These are phyloP conservation scores for Dacryopinax primogenitus DNA, from an alignment of 768 basidiomycete species.

Conservation along the genomic window DNA sequence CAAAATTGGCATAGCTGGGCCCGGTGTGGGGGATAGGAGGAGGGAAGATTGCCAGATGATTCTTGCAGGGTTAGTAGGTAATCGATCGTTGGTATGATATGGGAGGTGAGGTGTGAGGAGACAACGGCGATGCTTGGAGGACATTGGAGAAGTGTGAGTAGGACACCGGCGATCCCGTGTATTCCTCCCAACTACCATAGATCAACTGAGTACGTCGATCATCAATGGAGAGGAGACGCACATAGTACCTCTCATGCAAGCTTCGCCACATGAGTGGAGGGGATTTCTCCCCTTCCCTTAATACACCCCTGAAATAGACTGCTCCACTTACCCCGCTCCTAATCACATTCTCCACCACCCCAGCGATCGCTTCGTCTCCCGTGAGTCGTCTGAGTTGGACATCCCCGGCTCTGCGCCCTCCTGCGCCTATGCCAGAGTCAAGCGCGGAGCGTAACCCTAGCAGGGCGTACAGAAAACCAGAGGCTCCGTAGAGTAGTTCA, in stretches of 20 bases:
- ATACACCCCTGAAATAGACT: neutral
- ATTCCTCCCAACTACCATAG: neutral
- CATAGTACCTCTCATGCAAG: neutral
- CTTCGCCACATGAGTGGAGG: neutral
- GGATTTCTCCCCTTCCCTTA: neutral
- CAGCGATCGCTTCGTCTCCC: neutral
- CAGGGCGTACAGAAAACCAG: neutral
- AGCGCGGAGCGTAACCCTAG: neutral
- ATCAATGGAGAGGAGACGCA: neutral
- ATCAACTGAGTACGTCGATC: neutral
- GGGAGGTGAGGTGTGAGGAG: neutral
- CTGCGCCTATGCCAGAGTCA: neutral
- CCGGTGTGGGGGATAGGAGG: neutral
- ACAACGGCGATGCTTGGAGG: neutral
- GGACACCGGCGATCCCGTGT: neutral
- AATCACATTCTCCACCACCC: neutral
- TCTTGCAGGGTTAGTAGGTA: neutral
- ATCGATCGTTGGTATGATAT: neutral
- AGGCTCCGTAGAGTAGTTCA: neutral
- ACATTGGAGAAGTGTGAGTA: neutral
- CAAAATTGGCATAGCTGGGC: neutral
- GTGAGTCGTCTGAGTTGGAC: neutral
- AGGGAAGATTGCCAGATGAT: neutral
- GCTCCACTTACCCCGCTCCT: conserved; percentile 1
- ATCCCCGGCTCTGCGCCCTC: neutral